phyloP scores from a whole-genome alignment of 1,284 basidiomycete species.

The Coniophora puteana region DNA sequence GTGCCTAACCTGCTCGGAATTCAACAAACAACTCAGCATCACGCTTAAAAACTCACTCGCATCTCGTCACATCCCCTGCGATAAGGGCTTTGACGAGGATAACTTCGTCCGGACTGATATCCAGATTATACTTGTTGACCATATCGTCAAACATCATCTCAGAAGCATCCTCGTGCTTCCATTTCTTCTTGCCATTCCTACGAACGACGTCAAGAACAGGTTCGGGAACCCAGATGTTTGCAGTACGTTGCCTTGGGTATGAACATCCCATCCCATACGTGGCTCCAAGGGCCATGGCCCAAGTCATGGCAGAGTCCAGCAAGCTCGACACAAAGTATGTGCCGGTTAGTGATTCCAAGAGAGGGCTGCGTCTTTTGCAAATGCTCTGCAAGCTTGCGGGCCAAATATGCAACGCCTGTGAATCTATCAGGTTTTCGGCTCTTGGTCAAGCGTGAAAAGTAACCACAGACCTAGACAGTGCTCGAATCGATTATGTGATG shows the following conservation, averaged over 20 bases:
- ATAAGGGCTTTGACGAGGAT: slow-evolving; percentile 54
- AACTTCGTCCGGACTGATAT: slow-evolving; percentile 34
- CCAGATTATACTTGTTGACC: slow-evolving; percentile 38
- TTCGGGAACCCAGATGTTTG: neutral
- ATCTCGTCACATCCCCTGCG: slow-evolving; percentile 35
- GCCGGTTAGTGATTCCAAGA: slow-evolving; percentile 53
- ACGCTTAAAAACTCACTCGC: slow-evolving; percentile 24
- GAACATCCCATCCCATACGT: slow-evolving; percentile 53
- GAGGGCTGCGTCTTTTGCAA: slow-evolving; percentile 57
- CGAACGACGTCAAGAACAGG: neutral
- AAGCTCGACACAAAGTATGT: slow-evolving; percentile 49
- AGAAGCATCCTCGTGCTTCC: slow-evolving; percentile 54
- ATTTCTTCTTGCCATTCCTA: slow-evolving; percentile 22
- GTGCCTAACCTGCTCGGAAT: slow-evolving; percentile 34
- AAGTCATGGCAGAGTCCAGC: slow-evolving; percentile 58
- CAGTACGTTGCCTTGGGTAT: slow-evolving; percentile 47
- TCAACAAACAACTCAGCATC: neutral
- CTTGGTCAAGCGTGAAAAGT: neutral
- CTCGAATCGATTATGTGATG: slow-evolving; percentile 76
- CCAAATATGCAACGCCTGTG: slow-evolving; percentile 68
- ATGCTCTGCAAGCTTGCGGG: slow-evolving; percentile 54
- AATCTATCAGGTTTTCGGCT: slow-evolving; percentile 1
- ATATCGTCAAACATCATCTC: slow-evolving; percentile 61
- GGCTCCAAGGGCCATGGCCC: slow-evolving; percentile 56
- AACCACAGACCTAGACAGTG: slow-evolving; percentile 60